Evolutionary conservation across 306 rosid species (phyloP), one percentile per base, ranked within the genome.

Genomic region (Cicer pinnatifidum): DNA sequence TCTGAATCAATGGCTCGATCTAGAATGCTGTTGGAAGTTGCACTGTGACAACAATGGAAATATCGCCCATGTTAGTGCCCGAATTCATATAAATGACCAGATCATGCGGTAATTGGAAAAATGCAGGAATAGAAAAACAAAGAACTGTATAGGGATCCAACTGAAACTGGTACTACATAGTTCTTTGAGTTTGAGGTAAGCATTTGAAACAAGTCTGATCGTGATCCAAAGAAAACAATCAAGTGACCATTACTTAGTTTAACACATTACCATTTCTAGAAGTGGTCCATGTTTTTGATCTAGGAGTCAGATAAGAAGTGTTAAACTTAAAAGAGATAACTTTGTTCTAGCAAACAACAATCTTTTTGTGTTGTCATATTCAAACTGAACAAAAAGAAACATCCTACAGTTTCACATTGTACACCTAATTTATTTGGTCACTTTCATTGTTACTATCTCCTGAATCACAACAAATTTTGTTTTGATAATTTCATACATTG

Each of bases 1-100:
- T 94, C 99, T 40, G 95, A 90, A 81, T 94, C 99, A 80, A 94
- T 94, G 63, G 99, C 99, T 71, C 97, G 89, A 82, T 94, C 99
- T 73, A 94, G 85, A 78, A 94, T 94, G 84, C 99, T 94, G 82
- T 90, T 91, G 86, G 99, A 91, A 80, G 99, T 91, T 66, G 99
- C 99, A 81, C 99, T 94, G 90, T 43, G 41, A 43, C 33, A 58
- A 82, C 53, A 72, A 78, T 35, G 61, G 52, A 67, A 82, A 77
- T 5, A 87, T n/a, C 59, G 51, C 56, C 67, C 65, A 78, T 73
- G 40, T 87, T 76, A 88, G 87, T 69, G 72, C 69, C 84, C 56
- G 69, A 71, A 47, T 75, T 19, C 28, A 71, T 50, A 52, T 6
- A 43, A 16, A 68, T 13, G 64, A 38, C 13, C 9, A 77, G 7